These are phyloP conservation scores for Boletus sp. DNA, from an alignment of 768 basidiomycete genomes.

Conservation along the genomic window DNA sequence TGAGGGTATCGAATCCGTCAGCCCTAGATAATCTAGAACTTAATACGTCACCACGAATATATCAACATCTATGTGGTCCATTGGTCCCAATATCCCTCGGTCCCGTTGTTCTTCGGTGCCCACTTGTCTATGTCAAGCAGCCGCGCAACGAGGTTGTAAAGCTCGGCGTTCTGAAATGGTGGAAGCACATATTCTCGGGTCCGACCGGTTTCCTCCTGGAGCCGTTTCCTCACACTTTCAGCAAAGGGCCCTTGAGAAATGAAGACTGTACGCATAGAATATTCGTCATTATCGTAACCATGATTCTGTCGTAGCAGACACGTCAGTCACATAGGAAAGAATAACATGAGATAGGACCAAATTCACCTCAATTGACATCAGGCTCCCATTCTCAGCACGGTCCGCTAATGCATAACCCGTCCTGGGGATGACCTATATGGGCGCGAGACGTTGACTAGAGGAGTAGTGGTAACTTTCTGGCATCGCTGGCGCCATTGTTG, in stretches of 20 bases:
- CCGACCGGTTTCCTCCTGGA: slow-evolving; percentile 18
- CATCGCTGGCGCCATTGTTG: slow-evolving; percentile 44
- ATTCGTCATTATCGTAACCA: slow-evolving; percentile 78
- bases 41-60: not conserved
- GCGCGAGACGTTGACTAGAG: slow-evolving; percentile 68
- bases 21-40: not conserved
- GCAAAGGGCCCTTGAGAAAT: slow-evolving; percentile 87
- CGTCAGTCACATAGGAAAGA: not conserved
- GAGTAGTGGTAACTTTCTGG: slow-evolving; percentile 75
- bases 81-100: slow-evolving; percentile 75
- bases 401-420: slow-evolving; percentile 76
- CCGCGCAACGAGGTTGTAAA: slow-evolving; percentile 77
- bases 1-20: not conserved
- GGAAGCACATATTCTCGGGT: slow-evolving; percentile 57
- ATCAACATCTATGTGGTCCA: slow-evolving; percentile 26
- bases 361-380: slow-evolving; percentile 66
- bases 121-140: slow-evolving; percentile 57
- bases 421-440: slow-evolving; percentile 76
- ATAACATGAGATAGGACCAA: not conserved
- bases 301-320: slow-evolving; percentile 53
- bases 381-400: slow-evolving; percentile 49
- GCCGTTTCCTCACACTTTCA: slow-evolving; percentile 7
- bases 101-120: slow-evolving; percentile 70
- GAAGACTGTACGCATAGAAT: slow-evolving; percentile 83
- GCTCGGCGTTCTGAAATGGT: slow-evolving; percentile 75